Evolutionary conservation across 257 asterid species (phyloP).

Genomic region (Henckelia pumila): DNA sequence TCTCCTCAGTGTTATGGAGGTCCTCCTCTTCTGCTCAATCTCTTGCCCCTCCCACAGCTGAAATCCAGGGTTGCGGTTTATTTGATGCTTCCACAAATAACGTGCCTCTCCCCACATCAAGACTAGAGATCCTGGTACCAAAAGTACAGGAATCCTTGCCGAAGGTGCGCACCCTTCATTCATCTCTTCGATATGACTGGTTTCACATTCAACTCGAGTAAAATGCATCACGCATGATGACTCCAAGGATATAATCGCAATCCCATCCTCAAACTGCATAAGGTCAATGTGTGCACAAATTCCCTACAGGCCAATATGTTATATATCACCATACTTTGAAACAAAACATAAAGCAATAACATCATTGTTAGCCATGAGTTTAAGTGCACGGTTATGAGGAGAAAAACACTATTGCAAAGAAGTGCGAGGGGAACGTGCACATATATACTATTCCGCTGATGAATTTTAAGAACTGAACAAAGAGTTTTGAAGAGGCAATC

Average conservation of each 20-base stretch:
- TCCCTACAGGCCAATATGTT: conserved; percentile 48
- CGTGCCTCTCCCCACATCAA: conserved; percentile 93
- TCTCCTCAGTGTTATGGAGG: conserved; percentile 70
- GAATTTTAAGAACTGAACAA: too few relatives aligned
- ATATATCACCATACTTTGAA: background rate
- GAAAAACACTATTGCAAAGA: too few relatives aligned
- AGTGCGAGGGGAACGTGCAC: too few relatives aligned
- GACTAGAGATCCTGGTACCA: conserved; percentile 68
- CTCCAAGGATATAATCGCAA: conserved; percentile 73
- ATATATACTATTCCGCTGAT: too few relatives aligned
- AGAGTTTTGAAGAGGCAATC: too few relatives aligned
- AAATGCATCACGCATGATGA: conserved; percentile 85
- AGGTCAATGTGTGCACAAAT: conserved; percentile 89
- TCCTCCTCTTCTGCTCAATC: conserved; percentile 65
- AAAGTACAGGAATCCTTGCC: conserved; percentile 52
- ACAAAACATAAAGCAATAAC: background rate
- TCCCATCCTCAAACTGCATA: conserved; percentile 87
- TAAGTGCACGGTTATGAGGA: too few relatives aligned
- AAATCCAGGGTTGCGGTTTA: conserved; percentile 70
- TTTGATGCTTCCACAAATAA: conserved; percentile 82
- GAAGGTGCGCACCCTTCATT: conserved; percentile 15
- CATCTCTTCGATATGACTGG: background rate
- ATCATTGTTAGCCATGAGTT: too few relatives aligned
- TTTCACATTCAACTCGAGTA: conserved; percentile 33
- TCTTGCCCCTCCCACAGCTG: conserved; percentile 68